Evolutionary conservation across 1,139 yeast species (phyloP), one percentile per base, ranked within the genome.

Genomic region (Protomyces inundatus): DNA sequence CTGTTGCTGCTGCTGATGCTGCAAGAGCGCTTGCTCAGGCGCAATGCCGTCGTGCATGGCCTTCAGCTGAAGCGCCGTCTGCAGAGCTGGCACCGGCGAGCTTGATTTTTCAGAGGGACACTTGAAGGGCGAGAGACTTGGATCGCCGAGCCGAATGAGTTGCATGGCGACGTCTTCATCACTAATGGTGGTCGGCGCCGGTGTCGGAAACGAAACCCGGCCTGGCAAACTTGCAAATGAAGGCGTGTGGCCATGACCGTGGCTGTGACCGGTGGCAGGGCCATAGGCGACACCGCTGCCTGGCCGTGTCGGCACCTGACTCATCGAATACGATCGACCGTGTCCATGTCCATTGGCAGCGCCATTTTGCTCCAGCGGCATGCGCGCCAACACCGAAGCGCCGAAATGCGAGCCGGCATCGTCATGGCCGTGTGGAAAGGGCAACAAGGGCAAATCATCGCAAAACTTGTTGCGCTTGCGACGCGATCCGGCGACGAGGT

Each of bases 111-210:
- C 39, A 6, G 59, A 46, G 12, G 55, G 54, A 7, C 54, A 53
- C 35, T 55, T 60, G 59, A 51, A 60, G 32, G 59, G 64, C 36
- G 54, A 53, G 39, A 55, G 54, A 34, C 59, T 46, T 9, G 65
- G 61, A 23, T 55, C 65, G 16, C 66, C 66, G 16, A 65, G 63
- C 14, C 65, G 57, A n/a, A 65, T 65, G 33, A 65, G 58, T 42
- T 61, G 65, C 54, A 56, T 35, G 30, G 66, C 66, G 35, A 65
- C 65, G 46, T 65, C 66, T 40, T 65, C 66, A 12, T 65, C 66
- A 14, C 61, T 54, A 10, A 64, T 55, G 16, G 66, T 60, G 9
- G 64, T 59, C 52, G 64, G 64, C n/a, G 64, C 64, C 6, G 64
- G 64, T 10, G 64, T 61, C 9, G 64, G 64, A 12, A 61, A 39